A percentile compares a stretch with the other conserved stretches of the same genome.
Conservation (phyloP, 2,329 filamentous ascomycete species). For the Diaporthe citri region DNA sequence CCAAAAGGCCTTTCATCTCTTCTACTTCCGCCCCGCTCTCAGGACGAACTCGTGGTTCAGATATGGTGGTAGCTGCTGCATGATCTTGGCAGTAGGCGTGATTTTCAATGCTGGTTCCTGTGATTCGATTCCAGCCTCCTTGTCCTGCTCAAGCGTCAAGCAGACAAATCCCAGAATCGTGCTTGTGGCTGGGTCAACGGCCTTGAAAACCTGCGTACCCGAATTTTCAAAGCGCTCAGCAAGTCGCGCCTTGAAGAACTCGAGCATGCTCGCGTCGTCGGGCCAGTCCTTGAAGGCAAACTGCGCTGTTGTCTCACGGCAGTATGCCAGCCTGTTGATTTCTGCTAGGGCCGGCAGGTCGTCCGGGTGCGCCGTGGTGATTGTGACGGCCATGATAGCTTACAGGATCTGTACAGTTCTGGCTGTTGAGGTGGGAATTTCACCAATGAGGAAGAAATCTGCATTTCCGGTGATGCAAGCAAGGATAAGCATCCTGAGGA, state of each 20-base stretch:
- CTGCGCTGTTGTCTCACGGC: not conserved
- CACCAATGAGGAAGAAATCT: not conserved
- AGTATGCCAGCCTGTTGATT: slow-evolving; percentile 2
- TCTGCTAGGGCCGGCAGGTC: not conserved
- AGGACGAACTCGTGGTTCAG: not conserved
- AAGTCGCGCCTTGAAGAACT: not conserved
- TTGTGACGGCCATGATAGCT: not conserved
- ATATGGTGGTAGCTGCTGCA: not conserved
- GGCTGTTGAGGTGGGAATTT: not conserved
- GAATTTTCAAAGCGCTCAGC: not conserved
- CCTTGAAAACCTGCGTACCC: not conserved
- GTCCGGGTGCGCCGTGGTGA: not conserved
- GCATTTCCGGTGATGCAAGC: too few species aligned
- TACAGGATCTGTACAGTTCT: not conserved
- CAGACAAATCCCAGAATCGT: not conserved
- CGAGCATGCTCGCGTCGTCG: not conserved
- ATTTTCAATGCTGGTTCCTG: not conserved
- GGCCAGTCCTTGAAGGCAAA: slow-evolving; percentile 7
- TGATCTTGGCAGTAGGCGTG: not conserved
- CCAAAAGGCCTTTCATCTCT: not conserved
- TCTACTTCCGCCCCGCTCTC: not conserved
- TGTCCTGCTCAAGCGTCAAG: not conserved
- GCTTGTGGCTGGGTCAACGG: not conserved
- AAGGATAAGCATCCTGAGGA: too few species aligned
- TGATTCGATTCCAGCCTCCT: not conserved